These are phyloP conservation scores for Polychytrium aggregatum DNA, from an alignment of 192 early-diverging fungal species.

Conservation along the genomic window DNA sequence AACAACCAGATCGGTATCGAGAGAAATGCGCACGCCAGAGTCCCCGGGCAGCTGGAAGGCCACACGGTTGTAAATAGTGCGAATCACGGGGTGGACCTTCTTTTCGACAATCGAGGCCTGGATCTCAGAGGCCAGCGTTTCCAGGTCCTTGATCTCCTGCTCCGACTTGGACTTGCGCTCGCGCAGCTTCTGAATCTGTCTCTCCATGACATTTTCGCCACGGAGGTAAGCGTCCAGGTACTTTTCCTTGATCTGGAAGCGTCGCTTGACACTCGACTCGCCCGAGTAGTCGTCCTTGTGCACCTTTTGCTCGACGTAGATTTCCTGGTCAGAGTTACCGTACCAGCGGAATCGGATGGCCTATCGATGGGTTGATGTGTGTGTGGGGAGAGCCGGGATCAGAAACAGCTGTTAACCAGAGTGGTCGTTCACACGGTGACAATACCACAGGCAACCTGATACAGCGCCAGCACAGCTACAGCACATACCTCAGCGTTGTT, in stretches of 20 bases:
- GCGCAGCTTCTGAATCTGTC: slow-evolving; percentile 65
- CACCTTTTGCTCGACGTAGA: slow-evolving; percentile 97
- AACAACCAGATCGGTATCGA: slow-evolving; percentile 92
- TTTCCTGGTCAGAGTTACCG: slow-evolving; percentile 74
- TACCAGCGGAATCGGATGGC: slow-evolving; percentile 87
- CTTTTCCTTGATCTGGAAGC: slow-evolving; percentile 90
- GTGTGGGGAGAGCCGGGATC: too few relatives aligned
- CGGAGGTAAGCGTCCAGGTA: slow-evolving; percentile 74
- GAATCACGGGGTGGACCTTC: slow-evolving; percentile 59
- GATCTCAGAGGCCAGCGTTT: slow-evolving; percentile 59
- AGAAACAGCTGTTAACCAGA: background rate
- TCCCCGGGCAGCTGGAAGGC: slow-evolving; percentile 98
- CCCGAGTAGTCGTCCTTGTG: slow-evolving; percentile 86
- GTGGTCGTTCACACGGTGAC: background rate
- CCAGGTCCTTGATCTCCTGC: slow-evolving; percentile 62
- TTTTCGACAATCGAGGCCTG: slow-evolving; percentile 53
- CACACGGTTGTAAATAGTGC: slow-evolving; percentile 93
- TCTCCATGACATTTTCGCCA: slow-evolving; percentile 65
- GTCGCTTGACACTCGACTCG: slow-evolving; percentile 67
- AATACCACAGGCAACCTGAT: too few relatives aligned
- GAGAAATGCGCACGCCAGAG: slow-evolving; percentile 78
- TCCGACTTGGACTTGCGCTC: slow-evolving; percentile 51
- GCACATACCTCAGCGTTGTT: slow-evolving; percentile 66
- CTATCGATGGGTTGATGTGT: slow-evolving; percentile 1
- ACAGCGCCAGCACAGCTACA: background rate